These are phyloP conservation scores for Penicillium paneum DNA, from an alignment of 2,329 filamentous ascomycete species.

Conservation along the genomic window DNA sequence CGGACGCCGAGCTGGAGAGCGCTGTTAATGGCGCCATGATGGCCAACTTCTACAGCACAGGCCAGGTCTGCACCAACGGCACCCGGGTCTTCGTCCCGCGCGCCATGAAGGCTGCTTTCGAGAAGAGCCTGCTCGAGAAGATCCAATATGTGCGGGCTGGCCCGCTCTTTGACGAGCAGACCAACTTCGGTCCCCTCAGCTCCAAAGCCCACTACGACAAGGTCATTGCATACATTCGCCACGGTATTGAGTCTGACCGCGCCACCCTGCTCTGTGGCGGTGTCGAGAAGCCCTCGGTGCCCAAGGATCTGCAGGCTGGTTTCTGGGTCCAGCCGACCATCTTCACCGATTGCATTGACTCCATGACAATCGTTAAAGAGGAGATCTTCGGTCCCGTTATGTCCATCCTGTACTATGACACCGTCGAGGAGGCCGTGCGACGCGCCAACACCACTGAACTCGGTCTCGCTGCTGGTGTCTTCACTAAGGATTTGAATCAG, in stretches of 20 bases:
- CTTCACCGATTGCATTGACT: constrained; percentile 80
- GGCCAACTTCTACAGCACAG: constrained; percentile 88
- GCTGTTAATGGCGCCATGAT: constrained; percentile 91
- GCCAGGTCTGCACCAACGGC: constrained; percentile 91
- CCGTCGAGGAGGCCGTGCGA: constrained; percentile 64
- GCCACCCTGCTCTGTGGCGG: constrained; percentile 74
- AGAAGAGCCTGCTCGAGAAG: constrained; percentile 65
- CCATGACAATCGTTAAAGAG: constrained; percentile 74
- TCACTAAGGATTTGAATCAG: constrained; percentile 69
- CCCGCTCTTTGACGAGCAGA: constrained; percentile 65
- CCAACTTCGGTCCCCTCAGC: constrained; percentile 82
- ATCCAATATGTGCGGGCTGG: constrained; percentile 69
- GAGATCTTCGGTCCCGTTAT: constrained; percentile 91
- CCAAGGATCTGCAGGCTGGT: constrained; percentile 56
- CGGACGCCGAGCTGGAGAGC: constrained; percentile 71
- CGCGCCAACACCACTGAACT: constrained; percentile 75
- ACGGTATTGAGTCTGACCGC: constrained; percentile 69
- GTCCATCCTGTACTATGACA: constrained; percentile 71
- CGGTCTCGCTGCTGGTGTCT: constrained; percentile 80
- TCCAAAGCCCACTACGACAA: constrained; percentile 72
- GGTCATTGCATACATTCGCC: constrained; percentile 70
- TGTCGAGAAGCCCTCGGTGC: constrained; percentile 54
- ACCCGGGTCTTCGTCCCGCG: constrained; percentile 79
- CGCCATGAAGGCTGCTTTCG: constrained; percentile 64
- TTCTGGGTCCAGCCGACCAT: constrained; percentile 82